These are phyloP conservation scores for Fusarium newnesense DNA, from an alignment of 2,329 filamentous ascomycete genomes.

Conservation along the genomic window DNA sequence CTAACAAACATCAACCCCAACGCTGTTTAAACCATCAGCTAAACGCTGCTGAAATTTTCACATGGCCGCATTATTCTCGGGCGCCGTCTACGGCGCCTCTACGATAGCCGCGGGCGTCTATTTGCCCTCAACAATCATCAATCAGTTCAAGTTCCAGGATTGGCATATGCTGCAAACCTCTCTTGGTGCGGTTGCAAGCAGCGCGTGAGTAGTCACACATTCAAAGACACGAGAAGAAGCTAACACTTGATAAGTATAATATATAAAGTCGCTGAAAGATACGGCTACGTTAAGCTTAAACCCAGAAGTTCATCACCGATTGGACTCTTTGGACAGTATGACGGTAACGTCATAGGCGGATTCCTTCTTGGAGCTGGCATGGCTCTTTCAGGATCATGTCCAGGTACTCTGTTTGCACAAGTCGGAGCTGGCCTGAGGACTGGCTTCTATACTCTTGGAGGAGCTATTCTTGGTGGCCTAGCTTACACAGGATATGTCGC, in stretches of 20 bases:
- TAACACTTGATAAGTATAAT: constrained; percentile 50
- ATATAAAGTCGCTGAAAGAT: constrained; percentile 57
- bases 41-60: neutral
- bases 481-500: constrained; percentile 59
- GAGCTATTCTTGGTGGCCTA: constrained; percentile 66
- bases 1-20: neutral
- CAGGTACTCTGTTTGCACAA: constrained; percentile 72
- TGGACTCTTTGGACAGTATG: constrained; percentile 64
- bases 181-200: constrained; percentile 69
- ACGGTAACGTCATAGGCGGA: constrained; percentile 74
- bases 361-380: constrained; percentile 72
- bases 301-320: constrained; percentile 63
- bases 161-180: constrained; percentile 76
- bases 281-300: constrained; percentile 55
- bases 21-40: neutral
- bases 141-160: constrained; percentile 69
- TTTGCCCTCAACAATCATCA: constrained; percentile 67
- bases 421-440: constrained; percentile 63
- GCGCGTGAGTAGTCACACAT: constrained; percentile 60
- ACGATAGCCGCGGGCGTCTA: constrained; percentile 70
- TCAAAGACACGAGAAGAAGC: neutral
- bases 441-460: constrained; percentile 63
- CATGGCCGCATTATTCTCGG: constrained; percentile 56
- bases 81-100: constrained; percentile 70
- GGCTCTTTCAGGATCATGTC: constrained; percentile 72